Base-by-base conservation (phyloP, 257 asterid species). In the Linaria vulgaris region DNA sequence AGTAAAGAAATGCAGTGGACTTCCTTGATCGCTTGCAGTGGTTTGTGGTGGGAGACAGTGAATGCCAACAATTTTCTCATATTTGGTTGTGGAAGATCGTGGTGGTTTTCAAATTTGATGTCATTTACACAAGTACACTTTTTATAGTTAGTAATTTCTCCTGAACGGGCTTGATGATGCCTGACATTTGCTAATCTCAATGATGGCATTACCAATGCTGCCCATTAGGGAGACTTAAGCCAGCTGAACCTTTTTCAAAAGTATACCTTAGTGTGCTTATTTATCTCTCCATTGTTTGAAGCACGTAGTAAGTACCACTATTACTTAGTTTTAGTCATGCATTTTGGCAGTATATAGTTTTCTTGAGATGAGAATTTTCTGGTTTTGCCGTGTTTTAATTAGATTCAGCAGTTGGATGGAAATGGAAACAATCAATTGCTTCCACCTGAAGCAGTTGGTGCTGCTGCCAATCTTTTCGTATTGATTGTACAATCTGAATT, bases 401-500 rank as follows among this genome's bases (percentile, higher is more conserved):
- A 63, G 77, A 59, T 65, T 56, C 95, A 85, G 95, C 91, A 87
- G 63, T 69, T 80, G 78, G 91, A 84, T 72, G 74, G 75, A 61
- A 69, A 57, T 72, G 86, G 78, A 71, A 73, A 68, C 64, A 70
- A 76, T 66, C 72, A 59, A 30, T 72, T 72, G 38, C 88, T 91
- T 74, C 94, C 95, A 38, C 72, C 88, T 19, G 99, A 92, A 78
- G 96, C 94, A 73, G 74, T 83, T 49, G 79, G 59, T 69, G 94
- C 96, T 66, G 91, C 96, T 1, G 86, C 95, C 67, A 77, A 78
- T 84, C 91, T 92, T 65, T 89, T 92, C 76, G 80, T 80, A 69
- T 69, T 87, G 80, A 89, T 92, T 34, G 94, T 83, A 56, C 94
- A 87, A 78, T 85, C 83, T 70, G 97, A 89, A 74, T 59, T 92